phyloP scores from a whole-genome alignment of 2,329 filamentous ascomycete species.

The Clarireedia hainanense region DNA sequence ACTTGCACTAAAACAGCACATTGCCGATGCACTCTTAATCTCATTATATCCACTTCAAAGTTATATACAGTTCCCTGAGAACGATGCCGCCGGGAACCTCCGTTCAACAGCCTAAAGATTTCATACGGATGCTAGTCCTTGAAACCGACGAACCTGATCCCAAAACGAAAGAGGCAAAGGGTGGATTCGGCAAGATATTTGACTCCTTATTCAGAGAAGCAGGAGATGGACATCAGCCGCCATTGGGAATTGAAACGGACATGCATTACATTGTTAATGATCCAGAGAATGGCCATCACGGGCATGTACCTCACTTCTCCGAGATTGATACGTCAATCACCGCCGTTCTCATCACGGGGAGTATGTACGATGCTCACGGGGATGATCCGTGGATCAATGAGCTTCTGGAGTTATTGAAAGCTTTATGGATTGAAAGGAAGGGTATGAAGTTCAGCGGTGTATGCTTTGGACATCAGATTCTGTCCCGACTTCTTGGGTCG shows the following conservation, averaged over 20 bases:
- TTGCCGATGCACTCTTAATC: no score
- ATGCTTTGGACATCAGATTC: constrained; percentile 83
- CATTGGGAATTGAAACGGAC: constrained; percentile 45
- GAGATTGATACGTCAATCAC: constrained; percentile 44
- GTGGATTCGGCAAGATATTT: constrained; percentile 47
- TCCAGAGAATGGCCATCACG: neutral
- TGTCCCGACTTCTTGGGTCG: constrained; percentile 62
- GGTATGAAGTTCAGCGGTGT: constrained; percentile 69
- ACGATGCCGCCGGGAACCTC: neutral
- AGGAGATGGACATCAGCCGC: constrained; percentile 44
- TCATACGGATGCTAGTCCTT: constrained; percentile 41
- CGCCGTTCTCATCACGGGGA: constrained; percentile 73
- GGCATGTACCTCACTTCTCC: neutral
- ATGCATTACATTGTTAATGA: constrained; percentile 45
- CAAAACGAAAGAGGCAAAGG: constrained; percentile 40
- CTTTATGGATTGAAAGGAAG: constrained; percentile 49
- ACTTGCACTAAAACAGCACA: no score
- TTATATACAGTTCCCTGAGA: neutral
- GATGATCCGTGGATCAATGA: constrained; percentile 67
- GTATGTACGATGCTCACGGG: constrained; percentile 67
- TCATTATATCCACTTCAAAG: neutral
- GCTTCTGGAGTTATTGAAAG: constrained; percentile 59
- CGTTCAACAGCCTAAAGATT: neutral
- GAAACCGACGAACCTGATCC: constrained; percentile 51
- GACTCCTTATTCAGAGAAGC: constrained; percentile 43